Base-by-base conservation (phyloP, 495 filamentous ascomycete species). In the Penicillium alfredii region DNA sequence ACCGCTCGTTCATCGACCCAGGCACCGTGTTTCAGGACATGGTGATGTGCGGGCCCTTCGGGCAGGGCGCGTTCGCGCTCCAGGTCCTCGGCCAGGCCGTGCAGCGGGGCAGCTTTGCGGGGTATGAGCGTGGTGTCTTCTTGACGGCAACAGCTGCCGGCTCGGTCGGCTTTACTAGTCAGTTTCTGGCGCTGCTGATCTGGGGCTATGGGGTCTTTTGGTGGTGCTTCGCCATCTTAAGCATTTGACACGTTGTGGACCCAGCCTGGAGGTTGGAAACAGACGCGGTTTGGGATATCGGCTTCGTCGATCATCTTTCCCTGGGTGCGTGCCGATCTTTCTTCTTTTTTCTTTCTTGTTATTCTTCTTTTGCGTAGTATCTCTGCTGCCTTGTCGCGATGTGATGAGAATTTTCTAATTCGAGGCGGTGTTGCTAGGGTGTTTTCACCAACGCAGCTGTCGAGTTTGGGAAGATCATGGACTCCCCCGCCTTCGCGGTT, bases 41-140 rank as follows among this genome's bases (percentile, higher is more conserved):
- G 59, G 56, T 64, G 6, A 6, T 65, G 10, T 58, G 55, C 43
- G 59, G 59, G 0, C 59, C 63, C 5, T 61, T 61, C 16, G 57
- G 55, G 1, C 61, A 61, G 27, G 59, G 41, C 8, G 34, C 48
- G 10, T 63, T 61, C 15, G 57, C 61, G 8, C 42, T 62, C 8
- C 58, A 56, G 30, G 30, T 42, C 9, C 39, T 62, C 4, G 58
- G 58, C 7, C 13, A 38, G 9, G 51, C 42, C 3, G 49, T 58
- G 3, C 9, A 30, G 11, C 7, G 44, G 3, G 51, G 41, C 4
- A 45, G 35, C 16, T 59, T 63, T 32, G 56, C 50, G 6, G 31
- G 15, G 30, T 61, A 61, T 25, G n/a, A 53, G 13, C 50, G 46
- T 0, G 58, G 56, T 8, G 42, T 20, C 1, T 47, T 61, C 6